These are phyloP conservation scores for Beta vulgaris DNA, from an alignment of 148 eudicot genomes.

Conservation along the genomic window DNA sequence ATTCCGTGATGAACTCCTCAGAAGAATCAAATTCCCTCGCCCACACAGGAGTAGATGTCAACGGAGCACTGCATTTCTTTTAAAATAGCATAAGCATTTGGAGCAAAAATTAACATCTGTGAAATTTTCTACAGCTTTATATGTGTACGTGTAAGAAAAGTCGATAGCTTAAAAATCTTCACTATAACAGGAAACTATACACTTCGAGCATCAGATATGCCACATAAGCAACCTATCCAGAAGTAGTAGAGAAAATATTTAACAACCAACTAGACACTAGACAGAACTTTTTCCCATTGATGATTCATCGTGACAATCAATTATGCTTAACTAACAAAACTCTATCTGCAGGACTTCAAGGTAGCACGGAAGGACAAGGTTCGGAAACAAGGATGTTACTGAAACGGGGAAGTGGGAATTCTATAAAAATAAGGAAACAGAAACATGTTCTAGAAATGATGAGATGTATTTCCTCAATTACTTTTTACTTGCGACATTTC, in stretches of 20 bases:
- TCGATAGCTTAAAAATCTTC: not conserved
- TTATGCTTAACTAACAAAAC: no score
- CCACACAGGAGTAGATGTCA: conserved; percentile 94
- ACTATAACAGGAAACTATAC: not conserved
- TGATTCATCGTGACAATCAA: no score
- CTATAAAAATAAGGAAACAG: no score
- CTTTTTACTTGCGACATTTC: no score
- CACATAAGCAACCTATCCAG: not conserved
- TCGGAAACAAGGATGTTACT: no score
- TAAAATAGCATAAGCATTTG: conserved; percentile 26
- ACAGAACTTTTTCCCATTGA: no score
- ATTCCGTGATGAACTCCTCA: conserved; percentile 94
- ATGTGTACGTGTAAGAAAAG: not conserved
- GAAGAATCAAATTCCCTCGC: conserved; percentile 85
- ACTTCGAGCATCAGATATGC: conserved; percentile 11
- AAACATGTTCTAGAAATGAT: no score
- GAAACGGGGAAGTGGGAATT: no score
- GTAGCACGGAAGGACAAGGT: no score
- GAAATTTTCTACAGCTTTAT: not conserved
- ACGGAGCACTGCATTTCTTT: conserved; percentile 73
- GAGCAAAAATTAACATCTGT: not conserved
- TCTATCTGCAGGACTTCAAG: no score
- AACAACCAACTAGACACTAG: not conserved
- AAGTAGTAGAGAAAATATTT: no score
- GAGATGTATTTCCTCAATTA: no score